These are phyloP conservation scores for Ascobolus immersus DNA, from an alignment of 495 filamentous ascomycete species.

Conservation along the genomic window DNA sequence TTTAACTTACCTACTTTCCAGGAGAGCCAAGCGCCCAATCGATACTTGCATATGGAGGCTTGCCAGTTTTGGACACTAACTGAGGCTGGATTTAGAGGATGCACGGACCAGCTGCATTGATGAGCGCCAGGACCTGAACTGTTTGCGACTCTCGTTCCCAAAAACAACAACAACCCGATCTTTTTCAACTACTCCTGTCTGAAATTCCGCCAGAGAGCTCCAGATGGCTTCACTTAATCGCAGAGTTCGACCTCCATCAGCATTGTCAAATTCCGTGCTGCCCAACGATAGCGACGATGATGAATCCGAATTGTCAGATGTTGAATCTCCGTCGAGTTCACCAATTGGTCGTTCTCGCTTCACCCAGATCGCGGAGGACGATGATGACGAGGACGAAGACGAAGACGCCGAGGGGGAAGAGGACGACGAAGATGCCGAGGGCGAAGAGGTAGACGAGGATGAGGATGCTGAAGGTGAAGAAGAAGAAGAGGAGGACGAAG, in stretches of 20 bases:
- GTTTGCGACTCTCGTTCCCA: no score
- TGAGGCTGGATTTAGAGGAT: no score
- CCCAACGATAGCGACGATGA: conserved; percentile 27
- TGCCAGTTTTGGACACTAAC: no score
- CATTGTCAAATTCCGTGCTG: conserved; percentile 36
- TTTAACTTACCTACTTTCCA: no score
- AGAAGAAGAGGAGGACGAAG: conserved; percentile 21
- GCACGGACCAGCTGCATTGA: no score
- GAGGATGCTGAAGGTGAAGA: conserved; percentile 15
- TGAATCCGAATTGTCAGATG: conserved; percentile 19
- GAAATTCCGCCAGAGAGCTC: no score
- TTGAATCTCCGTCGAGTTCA: background rate
- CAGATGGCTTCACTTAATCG: no score
- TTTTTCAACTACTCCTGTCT: no score
- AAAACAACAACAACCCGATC: no score
- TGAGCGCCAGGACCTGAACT: no score
- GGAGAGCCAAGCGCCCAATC: no score
- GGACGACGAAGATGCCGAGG: conserved; percentile 24
- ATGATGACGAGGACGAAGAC: conserved; percentile 24
- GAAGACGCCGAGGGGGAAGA: conserved; percentile 22
- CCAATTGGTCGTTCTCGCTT: background rate
- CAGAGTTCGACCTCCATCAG: background rate
- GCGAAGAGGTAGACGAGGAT: conserved; percentile 18
- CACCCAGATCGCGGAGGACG: conserved; percentile 3
- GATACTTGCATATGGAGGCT: no score